phyloP scores from a whole-genome alignment of 306 rosid genomes.

The Fragaria ananassa region DNA sequence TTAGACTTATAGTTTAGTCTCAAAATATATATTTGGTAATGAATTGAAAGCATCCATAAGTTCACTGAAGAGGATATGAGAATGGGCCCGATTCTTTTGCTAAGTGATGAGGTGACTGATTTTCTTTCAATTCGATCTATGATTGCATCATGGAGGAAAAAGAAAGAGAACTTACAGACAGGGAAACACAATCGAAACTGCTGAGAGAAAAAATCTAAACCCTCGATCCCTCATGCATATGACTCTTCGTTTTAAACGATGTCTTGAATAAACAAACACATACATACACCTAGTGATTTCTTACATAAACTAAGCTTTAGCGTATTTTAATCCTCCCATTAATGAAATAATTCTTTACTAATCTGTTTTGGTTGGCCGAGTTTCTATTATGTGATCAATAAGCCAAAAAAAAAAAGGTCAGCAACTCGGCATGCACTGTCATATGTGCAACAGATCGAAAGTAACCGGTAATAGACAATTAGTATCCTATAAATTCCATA shows the following conservation, averaged over 20 bases:
- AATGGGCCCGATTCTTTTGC: not conserved
- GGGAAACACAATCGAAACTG: not conserved
- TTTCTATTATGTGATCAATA: conserved; percentile 9
- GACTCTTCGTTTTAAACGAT: not conserved
- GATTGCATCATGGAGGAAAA: not conserved
- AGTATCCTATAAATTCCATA: not conserved
- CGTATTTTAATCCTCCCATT: conserved; percentile 5
- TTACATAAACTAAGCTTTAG: not conserved
- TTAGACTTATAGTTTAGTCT: not conserved
- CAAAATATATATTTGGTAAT: not conserved
- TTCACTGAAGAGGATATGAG: conserved; percentile 2
- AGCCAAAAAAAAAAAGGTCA: not conserved
- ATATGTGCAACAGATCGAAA: not conserved
- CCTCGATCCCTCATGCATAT: not conserved
- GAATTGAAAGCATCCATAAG: conserved; percentile 5
- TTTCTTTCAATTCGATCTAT: not conserved
- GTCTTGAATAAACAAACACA: not conserved
- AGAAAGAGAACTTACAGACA: not conserved
- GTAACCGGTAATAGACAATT: not conserved
- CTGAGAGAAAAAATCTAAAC: not conserved
- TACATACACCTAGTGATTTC: not conserved
- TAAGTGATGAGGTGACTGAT: not conserved
- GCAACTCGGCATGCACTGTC: conserved; percentile 7
- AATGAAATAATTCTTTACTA: not conserved
- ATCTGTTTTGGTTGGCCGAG: not conserved